Conservation (phyloP, 108 stramenopile species). For the Nitzschia sp. region DNA sequence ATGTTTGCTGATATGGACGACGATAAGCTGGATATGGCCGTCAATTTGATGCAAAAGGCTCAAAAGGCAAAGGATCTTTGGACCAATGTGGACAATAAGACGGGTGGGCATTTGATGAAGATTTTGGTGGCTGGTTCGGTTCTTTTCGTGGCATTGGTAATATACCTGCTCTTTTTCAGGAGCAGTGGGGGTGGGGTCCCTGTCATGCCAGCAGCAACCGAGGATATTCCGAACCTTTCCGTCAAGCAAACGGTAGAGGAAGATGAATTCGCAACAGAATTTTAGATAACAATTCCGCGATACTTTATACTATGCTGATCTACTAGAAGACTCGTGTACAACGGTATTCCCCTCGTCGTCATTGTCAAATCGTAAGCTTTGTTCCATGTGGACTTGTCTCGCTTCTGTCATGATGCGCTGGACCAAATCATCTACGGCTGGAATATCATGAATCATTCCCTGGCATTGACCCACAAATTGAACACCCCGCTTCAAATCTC, state of each 20-base stretch:
- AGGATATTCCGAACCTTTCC: constrained; percentile 1
- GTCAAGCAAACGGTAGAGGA: background rate
- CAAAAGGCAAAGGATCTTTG: constrained; percentile 54
- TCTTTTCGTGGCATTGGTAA: constrained; percentile 13
- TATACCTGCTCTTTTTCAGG: constrained; percentile 15
- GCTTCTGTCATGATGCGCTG: constrained; percentile 76
- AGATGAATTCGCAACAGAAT: constrained; percentile 32
- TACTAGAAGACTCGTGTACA: background rate
- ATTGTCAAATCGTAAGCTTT: constrained; percentile 17
- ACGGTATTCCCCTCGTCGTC: background rate
- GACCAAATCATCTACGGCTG: constrained; percentile 73
- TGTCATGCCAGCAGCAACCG: background rate
- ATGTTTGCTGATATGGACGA: constrained; percentile 71
- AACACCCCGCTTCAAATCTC: constrained; percentile 73
- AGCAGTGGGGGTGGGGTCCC: background rate
- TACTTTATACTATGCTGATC: background rate
- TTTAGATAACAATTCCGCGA: constrained; percentile 15
- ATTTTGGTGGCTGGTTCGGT: constrained; percentile 17
- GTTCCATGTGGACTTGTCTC: constrained; percentile 31
- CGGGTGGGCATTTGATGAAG: constrained; percentile 40
- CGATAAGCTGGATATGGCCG: constrained; percentile 54
- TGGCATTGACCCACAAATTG: constrained; percentile 88
- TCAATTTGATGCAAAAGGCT: constrained; percentile 48
- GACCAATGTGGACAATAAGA: constrained; percentile 29
- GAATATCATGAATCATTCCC: constrained; percentile 82